Base-by-base conservation (phyloP, 176 grass and related monocot species). In the Leersia perrieri region DNA sequence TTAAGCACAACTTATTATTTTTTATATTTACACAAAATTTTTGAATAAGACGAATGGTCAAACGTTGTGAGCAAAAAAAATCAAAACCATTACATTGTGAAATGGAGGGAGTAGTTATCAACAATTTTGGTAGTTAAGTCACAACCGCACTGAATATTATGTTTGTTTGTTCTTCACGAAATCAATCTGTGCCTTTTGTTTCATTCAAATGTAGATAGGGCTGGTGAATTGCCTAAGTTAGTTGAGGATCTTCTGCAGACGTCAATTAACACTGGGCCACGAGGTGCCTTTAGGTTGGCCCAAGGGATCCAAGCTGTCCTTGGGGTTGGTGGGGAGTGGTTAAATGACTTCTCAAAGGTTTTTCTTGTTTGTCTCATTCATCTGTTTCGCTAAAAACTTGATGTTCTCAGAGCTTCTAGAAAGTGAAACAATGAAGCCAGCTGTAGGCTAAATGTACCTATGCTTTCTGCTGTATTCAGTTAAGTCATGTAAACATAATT, bases 241-340 rank as follows among this genome's bases (percentile, higher is more conserved):
- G 73, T 98, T 2, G 95, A 98, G 76, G 95, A 98, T 85, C 93
- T 98, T 69, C 74, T 98, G 62, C 92, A 92, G 72, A 94, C 92
- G 4, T 94, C 95, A 18, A 89, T 98, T 79, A 98, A 71, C 65
- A 98, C 95, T 16, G 95, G 95, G 6, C 95, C 95, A 67, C 90
- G 95, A 40, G 95, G 95, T 75, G 90, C 86, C 58, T 44, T 92
- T 38, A 94, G 95, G 60, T 73, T 98, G 65, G 92, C 80, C 2
- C 95, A 98, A 87, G 95, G 95, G 15, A 89, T 98, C 73, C 95
- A 98, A 82, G 90, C 92, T 64, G 66, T 98, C 13, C 77, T 98
- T 69, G 95, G 95, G 29, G 92, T 98, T 35, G 88, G 92, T 53
- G 88, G 88, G 44, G 90, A 98, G 80, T 98, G 92, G 95, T 77